These are phyloP conservation scores for Plasmopara muralis DNA, from an alignment of 352 stramenopile species.

Conservation along the genomic window DNA sequence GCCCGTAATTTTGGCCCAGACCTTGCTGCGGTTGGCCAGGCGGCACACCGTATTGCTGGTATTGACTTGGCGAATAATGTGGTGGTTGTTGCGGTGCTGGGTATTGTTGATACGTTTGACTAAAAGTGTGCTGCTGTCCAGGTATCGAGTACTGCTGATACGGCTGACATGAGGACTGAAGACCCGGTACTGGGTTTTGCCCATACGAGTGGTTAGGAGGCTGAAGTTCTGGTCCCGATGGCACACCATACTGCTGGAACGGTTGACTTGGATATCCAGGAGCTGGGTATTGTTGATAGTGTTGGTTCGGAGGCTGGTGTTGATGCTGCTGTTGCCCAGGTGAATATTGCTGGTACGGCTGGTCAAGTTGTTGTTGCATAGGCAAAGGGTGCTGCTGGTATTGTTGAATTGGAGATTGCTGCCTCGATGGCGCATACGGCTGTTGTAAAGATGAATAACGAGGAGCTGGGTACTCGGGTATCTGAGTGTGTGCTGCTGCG, in stretches of 20 bases:
- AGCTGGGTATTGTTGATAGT: slow-evolving; percentile 1
- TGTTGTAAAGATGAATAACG: slow-evolving; percentile 28
- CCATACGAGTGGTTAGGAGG: slow-evolving; percentile 5
- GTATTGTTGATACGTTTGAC: slow-evolving; percentile 19
- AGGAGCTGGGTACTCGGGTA: slow-evolving; percentile 22
- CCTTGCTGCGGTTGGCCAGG: slow-evolving; percentile 5
- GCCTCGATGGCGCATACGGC: slow-evolving; percentile 20
- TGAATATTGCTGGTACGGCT: slow-evolving; percentile 14
- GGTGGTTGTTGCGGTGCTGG: slow-evolving; percentile 6
- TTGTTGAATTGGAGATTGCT: slow-evolving; percentile 21
- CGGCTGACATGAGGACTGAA: slow-evolving; percentile 6
- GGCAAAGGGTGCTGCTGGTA: slow-evolving; percentile 26
- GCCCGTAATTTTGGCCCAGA: slow-evolving; percentile 3
- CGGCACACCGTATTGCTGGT: slow-evolving; percentile 4
- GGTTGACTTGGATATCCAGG: slow-evolving; percentile 3
- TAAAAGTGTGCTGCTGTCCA: slow-evolving; percentile 16
- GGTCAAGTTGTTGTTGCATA: slow-evolving; percentile 17
- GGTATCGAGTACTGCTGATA: slow-evolving; percentile 23
- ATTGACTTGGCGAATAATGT: slow-evolving; percentile 1
- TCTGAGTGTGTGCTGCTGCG: slow-evolving; percentile 13
- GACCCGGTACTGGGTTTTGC: slow-evolving; percentile 4
- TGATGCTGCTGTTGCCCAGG: slow-evolving; percentile 7
- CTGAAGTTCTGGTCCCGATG: not conserved
- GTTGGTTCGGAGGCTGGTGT: not conserved
- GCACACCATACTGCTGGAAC: slow-evolving; percentile 5